Conservation (phyloP, 345 rosid species). For the Aquilaria malaccensis region DNA sequence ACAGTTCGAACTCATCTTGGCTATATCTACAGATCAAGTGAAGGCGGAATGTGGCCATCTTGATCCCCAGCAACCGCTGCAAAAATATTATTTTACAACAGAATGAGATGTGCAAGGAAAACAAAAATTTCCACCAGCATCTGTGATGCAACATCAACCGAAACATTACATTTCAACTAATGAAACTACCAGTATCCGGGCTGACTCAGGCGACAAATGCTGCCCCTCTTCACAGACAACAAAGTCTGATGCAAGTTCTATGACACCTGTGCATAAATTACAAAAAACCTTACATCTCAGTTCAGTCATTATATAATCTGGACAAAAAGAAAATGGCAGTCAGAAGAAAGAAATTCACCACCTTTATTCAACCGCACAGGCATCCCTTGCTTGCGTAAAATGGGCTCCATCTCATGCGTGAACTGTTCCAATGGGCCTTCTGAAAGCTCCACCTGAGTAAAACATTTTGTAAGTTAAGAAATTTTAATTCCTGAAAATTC, state of each 20-base stretch:
- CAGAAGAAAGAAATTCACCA: constrained; percentile 14
- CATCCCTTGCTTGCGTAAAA: constrained; percentile 86
- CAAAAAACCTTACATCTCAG: neutral
- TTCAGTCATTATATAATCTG: neutral
- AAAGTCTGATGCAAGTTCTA: constrained; percentile 81
- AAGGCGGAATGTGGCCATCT: constrained; percentile 88
- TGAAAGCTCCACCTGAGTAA: constrained; percentile 62
- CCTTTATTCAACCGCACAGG: constrained; percentile 96
- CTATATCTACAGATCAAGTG: constrained; percentile 79
- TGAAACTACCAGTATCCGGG: constrained; percentile 71
- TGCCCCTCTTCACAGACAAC: constrained; percentile 94
- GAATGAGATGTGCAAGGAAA: neutral
- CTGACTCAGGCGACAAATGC: constrained; percentile 81
- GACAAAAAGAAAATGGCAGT: neutral
- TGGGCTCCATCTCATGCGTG: constrained; percentile 98
- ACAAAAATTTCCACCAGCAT: neutral
- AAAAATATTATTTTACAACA: constrained; percentile 1
- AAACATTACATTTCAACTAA: neutral
- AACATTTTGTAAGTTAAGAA: too few species aligned
- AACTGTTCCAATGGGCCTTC: constrained; percentile 91
- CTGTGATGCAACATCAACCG: neutral
- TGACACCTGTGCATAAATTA: constrained; percentile 47
- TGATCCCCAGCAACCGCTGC: constrained; percentile 88
- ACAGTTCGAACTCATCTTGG: constrained; percentile 66
- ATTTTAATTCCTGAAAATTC: too few species aligned